Evolutionary conservation across 495 filamentous ascomycete genomes (phyloP), one percentile per base, ranked within the genome.

Genomic region (Aspergillus biplanus): DNA sequence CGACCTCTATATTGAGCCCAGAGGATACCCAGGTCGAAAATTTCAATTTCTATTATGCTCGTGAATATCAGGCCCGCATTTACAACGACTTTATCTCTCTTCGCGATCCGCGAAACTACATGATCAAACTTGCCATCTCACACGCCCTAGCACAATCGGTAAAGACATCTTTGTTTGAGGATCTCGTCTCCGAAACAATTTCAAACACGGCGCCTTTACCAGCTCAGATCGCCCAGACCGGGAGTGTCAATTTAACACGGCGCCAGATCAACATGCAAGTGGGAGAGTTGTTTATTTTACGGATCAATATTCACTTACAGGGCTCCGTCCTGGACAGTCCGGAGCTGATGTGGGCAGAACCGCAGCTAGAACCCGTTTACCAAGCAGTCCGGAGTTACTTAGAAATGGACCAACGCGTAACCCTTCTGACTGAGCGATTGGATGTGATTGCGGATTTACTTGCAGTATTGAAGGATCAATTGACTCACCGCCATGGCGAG

Each of bases 61-160:
- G 89, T 58, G 93, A 97, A 67, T 99, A 99, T 72, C 95, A 99
- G 70, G 92, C 96, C 11, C 86, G 96, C 42, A 99, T 99, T 71
- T 99, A 99, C 82, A 99, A 99, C 72, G 95, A 99, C 70, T 99
- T 99, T 69, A 99, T 99, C 75, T 93, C 90, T 0, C 76, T 99
- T 49, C 84, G 92, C 42, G 92, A 97, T 63, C 96, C 96, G 69
- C 86, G 87, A 66, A 96, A 96, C 75, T 94, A 97, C 79, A 99
- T 99, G 95, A 90, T 89, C 62, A 99, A 99, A 77, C 82, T 99
- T 9, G 93, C 96, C 34, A 98, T 99, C 69, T 95, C 91, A 13
- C 95, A 99, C 77, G 95, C 93, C 7, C 80, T 99, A 11, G 89
- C 93, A 2, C 95, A 99, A 74, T 95, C 91, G 57, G 96, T 97